These are phyloP conservation scores for Dryadomyces quercus-mongolicae DNA, from an alignment of 2,329 filamentous ascomycete genomes.

Conservation along the genomic window DNA sequence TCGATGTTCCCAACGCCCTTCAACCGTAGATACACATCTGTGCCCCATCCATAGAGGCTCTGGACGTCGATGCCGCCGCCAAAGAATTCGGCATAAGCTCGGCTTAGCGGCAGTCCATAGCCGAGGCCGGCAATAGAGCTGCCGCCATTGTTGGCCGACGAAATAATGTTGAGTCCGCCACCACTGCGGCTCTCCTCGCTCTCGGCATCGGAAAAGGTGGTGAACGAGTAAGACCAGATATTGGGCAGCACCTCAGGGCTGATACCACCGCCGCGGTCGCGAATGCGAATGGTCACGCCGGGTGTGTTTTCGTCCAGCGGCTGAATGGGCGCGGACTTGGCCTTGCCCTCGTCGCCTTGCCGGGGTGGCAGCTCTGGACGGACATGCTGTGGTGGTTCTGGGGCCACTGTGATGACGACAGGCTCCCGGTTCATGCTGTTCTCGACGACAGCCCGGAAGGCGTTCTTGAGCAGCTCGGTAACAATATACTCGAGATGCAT, in stretches of 20 bases:
- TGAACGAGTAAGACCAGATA: conserved; percentile 97
- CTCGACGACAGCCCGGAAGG: conserved; percentile 88
- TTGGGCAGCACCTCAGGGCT: conserved; percentile 69
- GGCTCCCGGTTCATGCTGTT: conserved; percentile 67
- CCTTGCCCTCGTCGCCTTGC: background rate
- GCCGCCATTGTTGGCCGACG: conserved; percentile 55
- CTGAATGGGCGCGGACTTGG: conserved; percentile 26
- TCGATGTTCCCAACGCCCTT: conserved; percentile 49
- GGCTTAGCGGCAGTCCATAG: conserved; percentile 79
- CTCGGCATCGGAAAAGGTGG: conserved; percentile 70
- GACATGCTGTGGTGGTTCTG: conserved; percentile 29
- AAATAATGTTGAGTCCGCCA: conserved; percentile 65
- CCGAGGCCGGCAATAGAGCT: conserved; percentile 87
- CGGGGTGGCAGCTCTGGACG: background rate
- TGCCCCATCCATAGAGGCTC: conserved; percentile 87
- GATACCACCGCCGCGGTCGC: conserved; percentile 91
- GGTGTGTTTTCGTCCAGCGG: conserved; percentile 56
- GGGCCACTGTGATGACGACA: conserved; percentile 85
- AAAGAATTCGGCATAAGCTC: conserved; percentile 97
- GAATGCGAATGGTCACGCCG: conserved; percentile 87
- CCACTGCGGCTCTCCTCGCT: conserved; percentile 26
- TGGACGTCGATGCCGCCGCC: conserved; percentile 92
- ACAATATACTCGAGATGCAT: conserved; percentile 97
- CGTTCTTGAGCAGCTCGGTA: conserved; percentile 92
- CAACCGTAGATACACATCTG: conserved; percentile 54